Evolutionary conservation across 2,329 filamentous ascomycete genomes (phyloP), one percentile per base, ranked within the genome.

Genomic region (Escovopsis weberi): DNA sequence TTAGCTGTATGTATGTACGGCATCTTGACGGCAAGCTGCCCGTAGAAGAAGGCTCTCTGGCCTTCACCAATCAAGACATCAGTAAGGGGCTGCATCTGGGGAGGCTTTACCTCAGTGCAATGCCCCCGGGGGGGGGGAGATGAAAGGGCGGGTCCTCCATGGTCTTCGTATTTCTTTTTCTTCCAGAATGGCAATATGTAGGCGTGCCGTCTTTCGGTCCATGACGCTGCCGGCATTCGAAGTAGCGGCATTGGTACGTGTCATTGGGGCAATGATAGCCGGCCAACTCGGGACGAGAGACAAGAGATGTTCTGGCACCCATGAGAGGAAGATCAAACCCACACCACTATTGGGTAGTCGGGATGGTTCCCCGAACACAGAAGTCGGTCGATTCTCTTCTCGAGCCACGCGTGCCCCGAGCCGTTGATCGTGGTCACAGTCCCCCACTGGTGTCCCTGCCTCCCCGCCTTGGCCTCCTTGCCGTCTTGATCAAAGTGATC

Each of bases 361-460:
- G 45, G n/a, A 33, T 39, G 32, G 39, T 44, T 51, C 49, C 52
- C 53, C 51, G 50, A 41, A 38, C 38, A 42, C 26, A 30, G 10
- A 38, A 44, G 42, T 37, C 46, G 47, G 37, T 45, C 42, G 37
- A 39, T 39, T 10, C 28, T 30, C 15, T 33, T 33, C 36, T 39
- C 37, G 35, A 47, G 43, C 55, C 53, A 55, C 54, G 54, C 55
- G 53, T 53, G 51, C 34, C 28, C 12, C 33, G 23, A 35, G 32
- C n/a, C 8, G 33, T 33, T 10, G 28, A 30, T 12, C 35, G 19
- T 10, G 26, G 26, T 30, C 32, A 42, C 37, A 33, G 39, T 46
- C 35, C 6, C 28, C 28, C 6, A 30, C 10, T 30, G 28, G 2
- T 1, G 28, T 6, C 28, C 38, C 39, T 39, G 36, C 28, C 34